Conservation (phyloP, 2,329 filamentous ascomycete genomes). For the Pyricularia grisea region DNA sequence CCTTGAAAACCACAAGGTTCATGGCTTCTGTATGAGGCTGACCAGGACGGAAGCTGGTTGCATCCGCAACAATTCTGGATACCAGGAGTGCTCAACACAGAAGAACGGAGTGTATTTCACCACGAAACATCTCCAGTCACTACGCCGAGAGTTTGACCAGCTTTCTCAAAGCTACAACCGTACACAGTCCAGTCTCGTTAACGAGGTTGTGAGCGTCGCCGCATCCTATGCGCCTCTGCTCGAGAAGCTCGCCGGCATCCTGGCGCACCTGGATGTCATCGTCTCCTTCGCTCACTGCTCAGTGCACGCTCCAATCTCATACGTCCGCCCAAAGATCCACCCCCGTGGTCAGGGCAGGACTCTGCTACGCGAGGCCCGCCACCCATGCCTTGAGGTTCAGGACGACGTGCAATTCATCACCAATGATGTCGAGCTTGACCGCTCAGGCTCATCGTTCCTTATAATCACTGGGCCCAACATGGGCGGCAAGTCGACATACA, state of each 20-base stretch:
- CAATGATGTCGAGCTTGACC: conserved; percentile 79
- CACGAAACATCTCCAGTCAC: conserved; percentile 67
- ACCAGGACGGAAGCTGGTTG: conserved; percentile 86
- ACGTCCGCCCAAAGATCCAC: conserved; percentile 86
- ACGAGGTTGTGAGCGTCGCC: conserved; percentile 86
- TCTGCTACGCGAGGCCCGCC: conserved; percentile 81
- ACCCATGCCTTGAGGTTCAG: conserved; percentile 98
- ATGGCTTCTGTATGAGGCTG: conserved; percentile 93
- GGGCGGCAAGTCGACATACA: conserved; percentile 98
- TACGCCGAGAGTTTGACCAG: conserved; percentile 88
- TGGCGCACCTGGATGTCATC: conserved; percentile 92
- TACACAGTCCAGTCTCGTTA: conserved; percentile 83
- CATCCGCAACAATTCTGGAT: conserved; percentile 83
- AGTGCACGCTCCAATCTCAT: conserved; percentile 84
- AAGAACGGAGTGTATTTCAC: conserved; percentile 99
- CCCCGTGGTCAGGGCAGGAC: conserved; percentile 81
- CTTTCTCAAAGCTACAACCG: conserved; percentile 90
- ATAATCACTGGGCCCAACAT: conserved; percentile 98
- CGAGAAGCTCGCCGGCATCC: conserved; percentile 76
- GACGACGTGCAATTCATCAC: conserved; percentile 98
- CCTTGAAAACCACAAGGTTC: conserved; percentile 88
- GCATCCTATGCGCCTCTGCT: conserved; percentile 91
- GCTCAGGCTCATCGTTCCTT: conserved; percentile 76
- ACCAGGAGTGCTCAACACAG: conserved; percentile 93
- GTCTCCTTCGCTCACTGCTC: conserved; percentile 89